Base-by-base conservation (phyloP, 2,329 filamentous ascomycete genomes). In the Penicillium rolfsii region DNA sequence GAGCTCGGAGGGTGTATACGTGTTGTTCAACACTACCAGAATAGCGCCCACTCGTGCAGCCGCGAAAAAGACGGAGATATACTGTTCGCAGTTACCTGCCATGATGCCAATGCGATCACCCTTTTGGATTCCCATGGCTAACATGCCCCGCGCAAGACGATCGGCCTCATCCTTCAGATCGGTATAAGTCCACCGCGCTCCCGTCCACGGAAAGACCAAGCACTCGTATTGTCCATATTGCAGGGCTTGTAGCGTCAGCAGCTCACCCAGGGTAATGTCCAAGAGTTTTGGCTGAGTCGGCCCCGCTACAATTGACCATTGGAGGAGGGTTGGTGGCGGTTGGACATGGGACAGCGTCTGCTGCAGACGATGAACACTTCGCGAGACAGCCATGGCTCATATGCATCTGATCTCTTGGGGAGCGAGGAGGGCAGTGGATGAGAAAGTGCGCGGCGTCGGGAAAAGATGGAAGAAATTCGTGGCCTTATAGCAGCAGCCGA, bases 21-120 rank as follows among this genome's bases (percentile, higher is more conserved):
- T 93, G 77, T 92, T 93, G 78, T 93, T 93, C 66, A 93, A 79
- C 48, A 93, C 91, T 30, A 93, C 90, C 55, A 93, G 80, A 49
- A 89, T 87, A 50, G 84, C 87, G 9, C 88, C 88, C 19, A 90
- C 62, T 50, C 85, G 82, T 43, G 87, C 86, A 11, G 87, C 88
- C 3, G 88, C 89, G 66, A 92, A 91, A 80, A 91, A 91, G 16
- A 91, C 83, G 2, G 89, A 83, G 33, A 90, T 76, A 61, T 81
- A 85, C 65, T 85, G 81, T 62, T 85, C 82, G 65, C 83, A 84
- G 64, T 86, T 85, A 4, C 84, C 80, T 65, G 89, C 89, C 87
- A 92, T 91, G 65, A 93, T 88, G 33, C 86, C 90, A 30, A 93
- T 82, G 14, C 89, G 83, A 73, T 92, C 90, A 38, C 89, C 89